These are phyloP conservation scores for Brassica nigra DNA, from an alignment of 345 rosid genomes.

Conservation along the genomic window DNA sequence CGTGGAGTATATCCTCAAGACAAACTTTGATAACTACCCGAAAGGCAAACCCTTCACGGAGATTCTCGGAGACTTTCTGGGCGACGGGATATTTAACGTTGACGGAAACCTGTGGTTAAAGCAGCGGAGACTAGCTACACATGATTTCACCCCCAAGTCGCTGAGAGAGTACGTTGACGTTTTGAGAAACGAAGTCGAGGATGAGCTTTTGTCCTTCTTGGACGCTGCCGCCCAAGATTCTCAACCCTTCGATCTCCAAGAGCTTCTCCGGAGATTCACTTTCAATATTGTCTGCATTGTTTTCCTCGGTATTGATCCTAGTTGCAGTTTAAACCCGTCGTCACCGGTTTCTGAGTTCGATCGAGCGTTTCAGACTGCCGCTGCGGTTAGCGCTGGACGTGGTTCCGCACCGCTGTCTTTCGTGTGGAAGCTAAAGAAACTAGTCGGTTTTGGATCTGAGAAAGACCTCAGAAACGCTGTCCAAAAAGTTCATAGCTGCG, in stretches of 20 bases:
- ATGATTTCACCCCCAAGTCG: constrained; percentile 51
- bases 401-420: constrained; percentile 52
- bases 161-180: constrained; percentile 47
- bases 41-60: constrained; percentile 90
- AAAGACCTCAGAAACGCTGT: constrained; percentile 52
- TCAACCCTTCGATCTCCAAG: constrained; percentile 55
- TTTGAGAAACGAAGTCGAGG: constrained; percentile 47
- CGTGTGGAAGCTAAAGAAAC: constrained; percentile 68
- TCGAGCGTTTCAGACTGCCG: constrained; percentile 57
- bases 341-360: constrained; percentile 41
- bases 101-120: constrained; percentile 62
- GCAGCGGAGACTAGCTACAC: constrained; percentile 62
- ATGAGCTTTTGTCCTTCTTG: constrained; percentile 50
- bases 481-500: constrained; percentile 38
- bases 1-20: constrained; percentile 76
- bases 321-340: constrained; percentile 42
- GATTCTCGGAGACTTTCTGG: constrained; percentile 78
- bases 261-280: constrained; percentile 53
- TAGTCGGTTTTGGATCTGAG: constrained; percentile 60
- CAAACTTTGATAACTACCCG: constrained; percentile 84
- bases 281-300: constrained; percentile 55
- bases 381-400: constrained; percentile 61
- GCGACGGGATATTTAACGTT: constrained; percentile 69
- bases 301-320: constrained; percentile 53
- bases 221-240: constrained; percentile 41